Evolutionary conservation across 805 yeast species (phyloP).

Genomic region (Candida michaelii): DNA sequence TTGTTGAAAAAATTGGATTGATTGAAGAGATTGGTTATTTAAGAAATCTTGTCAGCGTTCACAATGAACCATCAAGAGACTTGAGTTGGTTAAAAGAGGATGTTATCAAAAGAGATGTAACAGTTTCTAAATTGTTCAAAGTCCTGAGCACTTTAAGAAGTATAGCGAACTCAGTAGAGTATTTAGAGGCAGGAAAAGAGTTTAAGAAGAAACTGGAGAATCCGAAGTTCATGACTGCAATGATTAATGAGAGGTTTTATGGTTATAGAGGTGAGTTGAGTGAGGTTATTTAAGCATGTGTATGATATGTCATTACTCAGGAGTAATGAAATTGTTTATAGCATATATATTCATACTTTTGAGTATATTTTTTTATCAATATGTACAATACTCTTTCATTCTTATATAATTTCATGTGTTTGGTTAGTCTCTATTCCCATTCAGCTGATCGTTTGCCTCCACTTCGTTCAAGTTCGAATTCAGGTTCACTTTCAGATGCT

Average conservation of each 20-base stretch:
- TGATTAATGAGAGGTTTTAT: slow-evolving; percentile 18
- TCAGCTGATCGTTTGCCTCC: too few species aligned
- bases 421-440: too few species aligned
- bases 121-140: background rate
- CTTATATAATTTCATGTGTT: too few species aligned
- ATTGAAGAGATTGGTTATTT: slow-evolving; percentile 47
- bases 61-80: slow-evolving; percentile 9
- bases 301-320: too few species aligned
- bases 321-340: too few species aligned
- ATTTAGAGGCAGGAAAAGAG: slow-evolving; percentile 3
- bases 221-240: slow-evolving; percentile 20
- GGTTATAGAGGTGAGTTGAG: slow-evolving; percentile 12
- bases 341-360: too few species aligned
- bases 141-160: slow-evolving; percentile 9
- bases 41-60: slow-evolving; percentile 27
- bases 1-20: slow-evolving; percentile 33
- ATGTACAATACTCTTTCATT: too few species aligned
- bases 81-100: slow-evolving; percentile 22
- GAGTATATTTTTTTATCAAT: too few species aligned
- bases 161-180: slow-evolving; percentile 11
- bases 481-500: too few species aligned
- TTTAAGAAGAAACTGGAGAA: slow-evolving; percentile 5
- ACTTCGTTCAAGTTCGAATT: too few species aligned
- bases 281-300: background rate
- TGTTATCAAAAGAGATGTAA: background rate